These are phyloP conservation scores for Ichthyophthirius multifiliis DNA, from an alignment of 169 alveolate species.

Conservation along the genomic window DNA sequence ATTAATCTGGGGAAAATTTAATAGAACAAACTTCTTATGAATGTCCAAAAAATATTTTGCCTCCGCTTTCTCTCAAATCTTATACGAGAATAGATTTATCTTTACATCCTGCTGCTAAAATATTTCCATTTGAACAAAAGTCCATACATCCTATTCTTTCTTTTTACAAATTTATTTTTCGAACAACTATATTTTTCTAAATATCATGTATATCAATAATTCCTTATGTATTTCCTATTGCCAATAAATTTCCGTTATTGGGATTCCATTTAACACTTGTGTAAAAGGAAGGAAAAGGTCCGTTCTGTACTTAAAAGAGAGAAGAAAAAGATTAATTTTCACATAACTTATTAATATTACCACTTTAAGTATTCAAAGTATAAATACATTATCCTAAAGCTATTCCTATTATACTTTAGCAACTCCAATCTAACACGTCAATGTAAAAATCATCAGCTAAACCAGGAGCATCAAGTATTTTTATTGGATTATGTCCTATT, in stretches of 20 bases:
- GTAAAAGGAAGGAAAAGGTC: constrained; percentile 33
- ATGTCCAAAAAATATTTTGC: constrained; percentile 70
- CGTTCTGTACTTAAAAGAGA: neutral
- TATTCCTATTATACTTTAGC: constrained; percentile 83
- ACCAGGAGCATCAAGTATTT: constrained; percentile 91
- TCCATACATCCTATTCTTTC: constrained; percentile 91
- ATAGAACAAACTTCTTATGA: constrained; percentile 90
- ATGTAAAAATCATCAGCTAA: constrained; percentile 91
- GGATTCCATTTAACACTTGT: constrained; percentile 89
- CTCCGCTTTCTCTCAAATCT: constrained; percentile 81
- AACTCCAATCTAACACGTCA: constrained; percentile 88
- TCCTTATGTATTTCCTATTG: constrained; percentile 87
- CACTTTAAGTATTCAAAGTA: constrained; percentile 88
- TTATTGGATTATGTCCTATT: constrained; percentile 74
- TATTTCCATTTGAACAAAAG: constrained; percentile 84
- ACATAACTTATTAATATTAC: constrained; percentile 82
- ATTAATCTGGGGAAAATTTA: constrained; percentile 87
- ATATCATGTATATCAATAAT: constrained; percentile 81
- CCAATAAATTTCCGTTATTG: constrained; percentile 82
- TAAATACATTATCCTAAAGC: constrained; percentile 87
- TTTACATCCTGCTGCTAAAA: constrained; percentile 89
- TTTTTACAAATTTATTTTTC: constrained; percentile 65
- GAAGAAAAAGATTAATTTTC: constrained; percentile 26
- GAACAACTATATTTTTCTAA: constrained; percentile 26
- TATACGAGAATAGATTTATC: constrained; percentile 87